Percentiles rank a stretch among this genome's conserved stretches.
Evolutionary conservation across 257 asterid species (phyloP).

Genomic region (Voacanga thouarsii): DNA sequence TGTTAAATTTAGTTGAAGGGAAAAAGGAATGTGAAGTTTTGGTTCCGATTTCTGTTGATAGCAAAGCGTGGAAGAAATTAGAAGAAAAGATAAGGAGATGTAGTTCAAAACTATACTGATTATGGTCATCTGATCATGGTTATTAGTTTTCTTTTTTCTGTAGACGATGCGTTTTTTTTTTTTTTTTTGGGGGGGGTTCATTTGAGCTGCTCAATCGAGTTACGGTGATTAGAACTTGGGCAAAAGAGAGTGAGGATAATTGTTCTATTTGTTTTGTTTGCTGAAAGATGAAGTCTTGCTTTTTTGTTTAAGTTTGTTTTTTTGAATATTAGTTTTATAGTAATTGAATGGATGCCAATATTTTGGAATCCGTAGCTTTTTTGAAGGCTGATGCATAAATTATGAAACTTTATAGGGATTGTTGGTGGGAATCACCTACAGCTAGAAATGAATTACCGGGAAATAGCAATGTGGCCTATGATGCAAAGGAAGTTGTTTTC

Average conservation of each 20-base stretch:
- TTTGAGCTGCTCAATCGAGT: neutral
- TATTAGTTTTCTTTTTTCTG: neutral
- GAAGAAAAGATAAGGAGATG: neutral
- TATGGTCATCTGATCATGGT: neutral
- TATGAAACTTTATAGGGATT: conserved; percentile 29
- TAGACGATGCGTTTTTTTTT: neutral
- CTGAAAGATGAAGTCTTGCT: neutral
- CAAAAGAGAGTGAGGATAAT: no score
- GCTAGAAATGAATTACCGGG: conserved; percentile 18
- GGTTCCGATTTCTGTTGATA: neutral
- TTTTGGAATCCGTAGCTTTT: no score
- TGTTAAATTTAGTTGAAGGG: neutral
- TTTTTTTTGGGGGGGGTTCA: no score
- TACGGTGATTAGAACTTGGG: neutral
- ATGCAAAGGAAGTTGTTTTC: conserved; percentile 45
- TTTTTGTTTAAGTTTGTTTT: neutral
- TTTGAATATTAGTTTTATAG: neutral
- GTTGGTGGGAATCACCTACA: conserved; percentile 18
- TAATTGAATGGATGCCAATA: no score
- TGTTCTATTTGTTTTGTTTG: neutral
- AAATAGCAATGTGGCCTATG: conserved; percentile 19
- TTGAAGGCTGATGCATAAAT: neutral
- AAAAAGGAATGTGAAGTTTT: neutral
- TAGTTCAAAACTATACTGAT: neutral
- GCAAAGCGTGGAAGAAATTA: no score